These are phyloP conservation scores for Amanita thiersii DNA, from an alignment of 768 basidiomycete species.

Conservation along the genomic window DNA sequence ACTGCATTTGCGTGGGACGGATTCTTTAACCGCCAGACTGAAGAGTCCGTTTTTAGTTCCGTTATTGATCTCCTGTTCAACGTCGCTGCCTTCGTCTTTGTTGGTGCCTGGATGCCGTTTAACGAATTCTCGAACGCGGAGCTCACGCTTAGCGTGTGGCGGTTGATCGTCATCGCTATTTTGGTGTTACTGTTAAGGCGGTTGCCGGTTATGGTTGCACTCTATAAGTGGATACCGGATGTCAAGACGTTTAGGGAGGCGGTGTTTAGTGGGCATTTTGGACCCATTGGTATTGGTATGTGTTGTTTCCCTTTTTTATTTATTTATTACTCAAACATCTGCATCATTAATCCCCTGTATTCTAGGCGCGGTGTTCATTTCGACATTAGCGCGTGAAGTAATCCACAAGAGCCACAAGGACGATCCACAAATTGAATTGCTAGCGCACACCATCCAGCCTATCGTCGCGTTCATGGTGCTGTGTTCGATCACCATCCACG, in stretches of 20 bases:
- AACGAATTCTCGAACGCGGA: slow-evolving; percentile 56
- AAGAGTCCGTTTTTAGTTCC: slow-evolving; percentile 91
- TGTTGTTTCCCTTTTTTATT: slow-evolving; percentile 6
- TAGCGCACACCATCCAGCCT: slow-evolving; percentile 78
- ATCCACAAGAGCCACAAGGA: slow-evolving; percentile 43
- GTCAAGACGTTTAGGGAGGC: slow-evolving; percentile 93
- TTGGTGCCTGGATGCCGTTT: slow-evolving; percentile 98
- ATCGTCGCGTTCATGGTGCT: slow-evolving; percentile 95
- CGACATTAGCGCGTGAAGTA: slow-evolving; percentile 63
- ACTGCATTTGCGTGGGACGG: slow-evolving; percentile 97
- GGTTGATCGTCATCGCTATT: slow-evolving; percentile 77
- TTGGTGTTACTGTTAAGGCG: slow-evolving; percentile 77
- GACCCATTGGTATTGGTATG: slow-evolving; percentile 73
- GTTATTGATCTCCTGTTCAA: slow-evolving; percentile 97
- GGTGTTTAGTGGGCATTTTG: slow-evolving; percentile 92
- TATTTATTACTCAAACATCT: slow-evolving; percentile 1
- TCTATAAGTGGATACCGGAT: slow-evolving; percentile 94
- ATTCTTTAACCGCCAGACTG: slow-evolving; percentile 89
- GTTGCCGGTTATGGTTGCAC: slow-evolving; percentile 72
- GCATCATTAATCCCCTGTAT: slow-evolving; percentile 4
- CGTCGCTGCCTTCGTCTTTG: slow-evolving; percentile 89
- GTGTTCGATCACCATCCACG: slow-evolving; percentile 80
- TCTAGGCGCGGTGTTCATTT: slow-evolving; percentile 86
- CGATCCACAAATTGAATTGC: slow-evolving; percentile 48
- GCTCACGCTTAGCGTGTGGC: slow-evolving; percentile 72